A percentile compares a stretch with the other conserved stretches of the same genome.
phyloP scores from a whole-genome alignment of 108 stramenopile genomes.

The Fragilariopsis cylindrus region DNA sequence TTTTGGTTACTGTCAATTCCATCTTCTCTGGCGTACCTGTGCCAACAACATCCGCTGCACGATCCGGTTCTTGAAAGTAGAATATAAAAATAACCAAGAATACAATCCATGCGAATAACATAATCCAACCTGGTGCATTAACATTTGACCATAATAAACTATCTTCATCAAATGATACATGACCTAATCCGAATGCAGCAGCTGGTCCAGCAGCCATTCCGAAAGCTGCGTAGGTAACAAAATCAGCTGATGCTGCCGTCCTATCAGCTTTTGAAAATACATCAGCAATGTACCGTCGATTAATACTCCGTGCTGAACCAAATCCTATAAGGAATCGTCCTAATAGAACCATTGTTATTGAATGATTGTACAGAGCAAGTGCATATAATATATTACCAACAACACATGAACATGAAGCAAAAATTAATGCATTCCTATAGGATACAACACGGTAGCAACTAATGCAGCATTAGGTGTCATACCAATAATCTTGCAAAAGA shows the following conservation, averaged over 20 bases:
- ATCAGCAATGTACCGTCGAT: slow-evolving; percentile 94
- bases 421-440: slow-evolving; percentile 81
- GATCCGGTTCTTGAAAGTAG: slow-evolving; percentile 80
- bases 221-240: slow-evolving; percentile 83
- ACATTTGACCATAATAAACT: slow-evolving; percentile 37
- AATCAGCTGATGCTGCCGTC: slow-evolving; percentile 82
- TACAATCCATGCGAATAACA: slow-evolving; percentile 70
- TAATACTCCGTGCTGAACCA: slow-evolving; percentile 84
- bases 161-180: not conserved
- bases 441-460: slow-evolving; percentile 77
- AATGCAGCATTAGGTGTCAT: slow-evolving; percentile 90
- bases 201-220: slow-evolving; percentile 90
- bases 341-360: slow-evolving; percentile 74
- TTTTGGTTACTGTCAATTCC: not conserved
- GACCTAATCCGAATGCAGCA: slow-evolving; percentile 5
- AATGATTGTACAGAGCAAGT: slow-evolving; percentile 72
- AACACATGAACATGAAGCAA: slow-evolving; percentile 68
- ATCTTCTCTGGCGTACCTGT: slow-evolving; percentile 3
- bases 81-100: slow-evolving; percentile 50
- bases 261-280: slow-evolving; percentile 65
- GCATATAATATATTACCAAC: slow-evolving; percentile 89
- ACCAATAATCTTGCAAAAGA: slow-evolving; percentile 68
- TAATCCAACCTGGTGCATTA: slow-evolving; percentile 80
- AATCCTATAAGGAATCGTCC: slow-evolving; percentile 90
- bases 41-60: slow-evolving; percentile 19